phyloP scores from a whole-genome alignment of 2,329 filamentous ascomycete genomes.

The Pseudodiploospora longispora region DNA sequence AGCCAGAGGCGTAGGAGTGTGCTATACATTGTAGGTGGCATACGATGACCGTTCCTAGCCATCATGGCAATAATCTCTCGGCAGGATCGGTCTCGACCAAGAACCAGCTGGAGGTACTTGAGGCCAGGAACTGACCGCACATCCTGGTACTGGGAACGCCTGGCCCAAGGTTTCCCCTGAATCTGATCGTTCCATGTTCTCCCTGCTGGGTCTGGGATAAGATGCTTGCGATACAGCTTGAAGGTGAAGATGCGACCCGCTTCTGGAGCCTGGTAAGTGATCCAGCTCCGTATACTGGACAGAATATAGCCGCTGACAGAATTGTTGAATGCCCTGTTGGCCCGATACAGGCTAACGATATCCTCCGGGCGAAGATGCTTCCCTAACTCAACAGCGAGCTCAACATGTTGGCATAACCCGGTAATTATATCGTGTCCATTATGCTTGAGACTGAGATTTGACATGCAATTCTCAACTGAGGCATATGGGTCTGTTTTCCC shows the following conservation, averaged over 20 bases:
- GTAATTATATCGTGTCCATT: slow-evolving; percentile 34
- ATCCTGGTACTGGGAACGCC: slow-evolving; percentile 13
- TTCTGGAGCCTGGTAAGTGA: slow-evolving; percentile 44
- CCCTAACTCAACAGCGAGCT: slow-evolving; percentile 48
- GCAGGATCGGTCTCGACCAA: slow-evolving; percentile 47
- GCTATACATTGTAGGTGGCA: slow-evolving; percentile 38
- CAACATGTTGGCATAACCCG: slow-evolving; percentile 34
- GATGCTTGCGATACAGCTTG: slow-evolving; percentile 47
- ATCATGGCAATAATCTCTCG: slow-evolving; percentile 57
- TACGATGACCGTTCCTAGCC: slow-evolving; percentile 47
- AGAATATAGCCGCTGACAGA: slow-evolving; percentile 52
- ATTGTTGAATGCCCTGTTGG: slow-evolving; percentile 54
- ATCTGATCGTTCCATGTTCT: slow-evolving; percentile 27
- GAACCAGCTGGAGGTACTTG: slow-evolving; percentile 60
- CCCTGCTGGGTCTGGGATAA: slow-evolving; percentile 51
- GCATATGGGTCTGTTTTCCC: slow-evolving; percentile 21
- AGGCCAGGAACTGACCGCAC: slow-evolving; percentile 53
- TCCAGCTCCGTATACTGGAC: slow-evolving; percentile 49
- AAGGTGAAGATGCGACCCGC: slow-evolving; percentile 53
- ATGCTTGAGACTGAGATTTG: slow-evolving; percentile 13
- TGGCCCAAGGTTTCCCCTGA: slow-evolving; percentile 2
- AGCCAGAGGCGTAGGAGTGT: slow-evolving; percentile 64
- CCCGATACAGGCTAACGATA: slow-evolving; percentile 56
- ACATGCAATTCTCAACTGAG: not conserved
- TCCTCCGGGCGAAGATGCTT: slow-evolving; percentile 46